A percentile compares a stretch with the other conserved stretches of the same genome.
phyloP scores from a whole-genome alignment of 1,284 basidiomycete species.

The Tilletia caries region DNA sequence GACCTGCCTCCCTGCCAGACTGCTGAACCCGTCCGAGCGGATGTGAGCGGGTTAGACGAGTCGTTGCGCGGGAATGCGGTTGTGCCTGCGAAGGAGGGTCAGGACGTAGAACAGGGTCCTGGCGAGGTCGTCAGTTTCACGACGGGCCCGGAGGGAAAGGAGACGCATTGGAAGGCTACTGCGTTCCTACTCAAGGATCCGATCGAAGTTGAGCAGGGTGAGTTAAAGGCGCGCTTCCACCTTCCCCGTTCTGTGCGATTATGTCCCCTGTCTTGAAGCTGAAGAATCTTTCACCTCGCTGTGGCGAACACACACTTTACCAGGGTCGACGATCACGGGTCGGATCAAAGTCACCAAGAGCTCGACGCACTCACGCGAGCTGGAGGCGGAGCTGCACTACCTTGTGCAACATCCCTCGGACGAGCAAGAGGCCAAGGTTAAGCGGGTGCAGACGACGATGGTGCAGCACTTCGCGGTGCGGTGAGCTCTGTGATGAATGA shows the following conservation, averaged over 20 bases:
- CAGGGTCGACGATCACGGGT: conserved; percentile 75
- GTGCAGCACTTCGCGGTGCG: conserved; percentile 7
- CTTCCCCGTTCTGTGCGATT: background rate
- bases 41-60: conserved; percentile 24
- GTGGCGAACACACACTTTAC: background rate
- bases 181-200: conserved; percentile 80
- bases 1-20: conserved; percentile 30
- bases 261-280: background rate
- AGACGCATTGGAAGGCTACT: conserved; percentile 99
- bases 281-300: background rate
- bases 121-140: conserved; percentile 75
- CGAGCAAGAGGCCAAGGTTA: background rate
- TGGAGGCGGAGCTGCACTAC: conserved; percentile 90
- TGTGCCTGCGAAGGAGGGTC: conserved; percentile 22
- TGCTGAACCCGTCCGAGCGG: background rate
- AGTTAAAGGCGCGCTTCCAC: conserved; percentile 30
- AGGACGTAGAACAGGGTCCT: conserved; percentile 49
- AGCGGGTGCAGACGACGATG: conserved; percentile 3
- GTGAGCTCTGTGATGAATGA: too few relatives aligned
- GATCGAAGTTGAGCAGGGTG: conserved; percentile 70
- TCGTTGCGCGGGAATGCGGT: conserved; percentile 75
- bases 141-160: conserved; percentile 77
- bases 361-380: conserved; percentile 74
- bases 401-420: conserved; percentile 55
- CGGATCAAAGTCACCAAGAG: conserved; percentile 79